phyloP scores from a whole-genome alignment of 345 rosid genomes.

The Camelina hispida region DNA sequence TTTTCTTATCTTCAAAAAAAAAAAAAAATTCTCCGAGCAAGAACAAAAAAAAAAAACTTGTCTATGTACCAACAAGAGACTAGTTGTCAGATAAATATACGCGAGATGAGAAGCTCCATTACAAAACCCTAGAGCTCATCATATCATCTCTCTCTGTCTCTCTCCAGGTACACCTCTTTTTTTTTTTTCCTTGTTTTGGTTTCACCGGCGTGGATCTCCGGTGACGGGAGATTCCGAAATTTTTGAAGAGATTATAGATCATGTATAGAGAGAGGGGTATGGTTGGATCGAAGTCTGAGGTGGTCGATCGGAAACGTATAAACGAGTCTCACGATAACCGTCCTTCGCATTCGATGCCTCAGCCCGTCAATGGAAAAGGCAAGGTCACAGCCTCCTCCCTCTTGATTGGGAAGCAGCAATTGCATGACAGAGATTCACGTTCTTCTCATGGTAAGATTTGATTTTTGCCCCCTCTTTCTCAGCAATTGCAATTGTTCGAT shows the following conservation, averaged over 20 bases:
- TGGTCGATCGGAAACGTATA: constrained; percentile 83
- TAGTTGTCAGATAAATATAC: constrained; percentile 30
- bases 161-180: neutral
- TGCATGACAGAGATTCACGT: constrained; percentile 60
- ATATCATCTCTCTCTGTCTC: no score
- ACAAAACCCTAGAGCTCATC: constrained; percentile 33
- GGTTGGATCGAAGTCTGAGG: constrained; percentile 73
- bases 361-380: constrained; percentile 67
- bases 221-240: constrained; percentile 7
- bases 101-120: constrained; percentile 30
- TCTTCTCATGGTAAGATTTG: constrained; percentile 62
- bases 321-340: constrained; percentile 79
- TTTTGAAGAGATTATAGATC: constrained; percentile 14
- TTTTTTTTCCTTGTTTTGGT: neutral
- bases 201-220: constrained; percentile 39
- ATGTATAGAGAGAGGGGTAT: constrained; percentile 55
- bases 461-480: neutral
- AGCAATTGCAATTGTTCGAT: neutral
- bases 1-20: constrained; percentile 33
- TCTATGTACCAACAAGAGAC: constrained; percentile 29
- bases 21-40: constrained; percentile 19
- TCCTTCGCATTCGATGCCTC: constrained; percentile 71
- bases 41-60: constrained; percentile 20
- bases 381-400: constrained; percentile 51
- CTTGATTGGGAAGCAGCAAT: constrained; percentile 68